phyloP scores from a whole-genome alignment of 2,329 filamentous ascomycete species.

The Metarhizium humberi region DNA sequence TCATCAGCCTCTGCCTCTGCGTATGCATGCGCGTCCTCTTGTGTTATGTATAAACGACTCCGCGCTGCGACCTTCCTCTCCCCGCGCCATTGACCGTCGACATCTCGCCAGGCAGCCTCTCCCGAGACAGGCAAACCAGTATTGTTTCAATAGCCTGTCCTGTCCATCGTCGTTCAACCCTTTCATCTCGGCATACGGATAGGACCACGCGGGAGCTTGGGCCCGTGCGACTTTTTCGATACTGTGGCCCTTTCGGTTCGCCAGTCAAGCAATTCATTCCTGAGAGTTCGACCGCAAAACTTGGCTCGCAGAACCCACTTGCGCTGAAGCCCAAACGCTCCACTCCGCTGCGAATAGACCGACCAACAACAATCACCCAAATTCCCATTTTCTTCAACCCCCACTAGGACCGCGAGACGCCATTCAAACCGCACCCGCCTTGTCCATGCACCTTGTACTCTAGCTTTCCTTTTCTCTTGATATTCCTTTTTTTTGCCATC shows the following conservation, averaged over 20 bases:
- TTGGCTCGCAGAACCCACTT: no score
- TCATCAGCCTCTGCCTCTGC: not conserved
- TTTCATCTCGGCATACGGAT: not conserved
- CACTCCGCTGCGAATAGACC: no score
- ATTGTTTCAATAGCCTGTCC: not conserved
- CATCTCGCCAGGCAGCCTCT: not conserved
- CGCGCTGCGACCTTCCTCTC: not conserved
- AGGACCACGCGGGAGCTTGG: not conserved
- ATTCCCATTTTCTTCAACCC: no score
- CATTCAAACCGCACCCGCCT: no score
- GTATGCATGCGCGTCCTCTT: not conserved
- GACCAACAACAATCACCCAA: no score
- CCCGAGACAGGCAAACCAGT: not conserved
- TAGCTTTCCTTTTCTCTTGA: not conserved
- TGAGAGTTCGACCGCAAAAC: no score
- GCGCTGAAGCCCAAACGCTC: no score
- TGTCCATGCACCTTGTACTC: not conserved
- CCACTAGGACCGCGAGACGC: no score
- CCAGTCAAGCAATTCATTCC: no score
- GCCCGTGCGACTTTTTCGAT: not conserved
- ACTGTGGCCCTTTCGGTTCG: not conserved
- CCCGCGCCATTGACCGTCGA: not conserved
- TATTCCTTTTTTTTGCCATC: not conserved
- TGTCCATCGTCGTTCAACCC: not conserved
- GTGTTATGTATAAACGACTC: not conserved